phyloP scores from a whole-genome alignment of 1,284 basidiomycete genomes.

The Apiotrichum veenhuisii region DNA sequence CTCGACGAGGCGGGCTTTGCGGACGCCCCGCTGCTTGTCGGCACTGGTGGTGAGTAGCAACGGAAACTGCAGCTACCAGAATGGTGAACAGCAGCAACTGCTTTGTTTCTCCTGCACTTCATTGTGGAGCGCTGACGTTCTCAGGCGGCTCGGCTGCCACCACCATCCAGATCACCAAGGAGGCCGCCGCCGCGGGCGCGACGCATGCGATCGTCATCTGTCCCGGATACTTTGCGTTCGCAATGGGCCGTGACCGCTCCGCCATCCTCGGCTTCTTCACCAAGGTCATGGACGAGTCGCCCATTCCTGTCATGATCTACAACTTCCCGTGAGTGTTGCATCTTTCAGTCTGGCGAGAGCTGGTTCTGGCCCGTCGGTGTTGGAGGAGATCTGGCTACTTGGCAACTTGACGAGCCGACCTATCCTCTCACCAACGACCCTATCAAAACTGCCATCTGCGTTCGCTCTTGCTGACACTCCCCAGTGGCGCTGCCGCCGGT shows the following conservation, averaged over 20 bases:
- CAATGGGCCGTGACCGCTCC: conserved; percentile 49
- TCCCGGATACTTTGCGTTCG: conserved; percentile 53
- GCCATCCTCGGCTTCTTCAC: conserved; percentile 52
- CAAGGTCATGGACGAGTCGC: conserved; percentile 73
- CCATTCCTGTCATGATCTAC: conserved; percentile 83
- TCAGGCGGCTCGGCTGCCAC: conserved; percentile 63
- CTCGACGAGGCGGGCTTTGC: conserved; percentile 69
- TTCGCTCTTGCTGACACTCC: too few relatives aligned
- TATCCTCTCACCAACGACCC: too few relatives aligned
- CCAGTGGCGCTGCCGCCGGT: conserved; percentile 61
- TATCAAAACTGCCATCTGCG: too few relatives aligned
- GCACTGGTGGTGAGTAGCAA: conserved; percentile 65
- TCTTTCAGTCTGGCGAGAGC: not conserved
- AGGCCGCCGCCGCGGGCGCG: conserved; percentile 77
- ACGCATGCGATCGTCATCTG: conserved; percentile 57
- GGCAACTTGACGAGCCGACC: too few relatives aligned
- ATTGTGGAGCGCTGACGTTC: too few relatives aligned
- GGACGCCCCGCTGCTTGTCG: conserved; percentile 70
- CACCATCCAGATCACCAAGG: conserved; percentile 70
- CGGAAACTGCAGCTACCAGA: not conserved
- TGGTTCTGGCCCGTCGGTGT: too few relatives aligned
- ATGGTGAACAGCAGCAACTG: too few relatives aligned
- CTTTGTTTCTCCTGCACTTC: too few relatives aligned
- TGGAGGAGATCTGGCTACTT: too few relatives aligned
- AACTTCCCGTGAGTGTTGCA: conserved; percentile 67